A percentile compares a stretch with the other conserved stretches of the same genome.
phyloP scores from a whole-genome alignment of 495 filamentous ascomycete genomes.

The Paragyromitra xinjiangensis region DNA sequence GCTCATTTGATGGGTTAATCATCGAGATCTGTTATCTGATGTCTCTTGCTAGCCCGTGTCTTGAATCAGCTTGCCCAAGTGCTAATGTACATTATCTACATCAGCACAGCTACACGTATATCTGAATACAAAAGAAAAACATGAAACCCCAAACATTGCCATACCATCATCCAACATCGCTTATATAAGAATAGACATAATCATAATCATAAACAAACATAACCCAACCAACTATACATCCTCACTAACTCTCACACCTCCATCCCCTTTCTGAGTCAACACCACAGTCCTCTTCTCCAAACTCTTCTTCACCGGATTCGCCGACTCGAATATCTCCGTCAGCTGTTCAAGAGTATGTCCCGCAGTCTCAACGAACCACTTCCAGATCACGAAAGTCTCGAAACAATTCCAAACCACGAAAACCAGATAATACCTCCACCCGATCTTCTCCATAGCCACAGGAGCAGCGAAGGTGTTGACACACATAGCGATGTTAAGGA shows the following conservation, averaged over 20 bases:
- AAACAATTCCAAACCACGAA: slow-evolving; percentile 66
- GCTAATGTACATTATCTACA: not conserved
- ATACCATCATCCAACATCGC: not conserved
- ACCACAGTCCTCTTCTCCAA: slow-evolving; percentile 63
- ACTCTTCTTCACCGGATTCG: slow-evolving; percentile 66
- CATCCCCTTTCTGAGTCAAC: slow-evolving; percentile 5
- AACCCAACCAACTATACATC: not conserved
- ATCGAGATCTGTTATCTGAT: not conserved
- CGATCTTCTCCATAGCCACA: slow-evolving; percentile 65
- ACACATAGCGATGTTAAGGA: slow-evolving; percentile 60
- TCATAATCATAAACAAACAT: not conserved
- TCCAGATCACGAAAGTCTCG: slow-evolving; percentile 67
- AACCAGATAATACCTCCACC: slow-evolving; percentile 67
- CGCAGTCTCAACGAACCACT: slow-evolving; percentile 74
- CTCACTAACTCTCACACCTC: not conserved
- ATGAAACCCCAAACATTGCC: not conserved
- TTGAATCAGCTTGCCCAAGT: not conserved
- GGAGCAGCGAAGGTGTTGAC: slow-evolving; percentile 64
- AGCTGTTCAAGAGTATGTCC: slow-evolving; percentile 75
- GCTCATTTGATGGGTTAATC: not conserved
- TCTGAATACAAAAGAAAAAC: not conserved
- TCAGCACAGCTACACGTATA: not conserved
- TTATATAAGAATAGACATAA: not conserved
- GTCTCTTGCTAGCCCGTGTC: not conserved
- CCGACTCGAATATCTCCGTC: slow-evolving; percentile 69